Evolutionary conservation across 208 protist genomes (phyloP).

Genomic region (Leishmania mexicana): DNA sequence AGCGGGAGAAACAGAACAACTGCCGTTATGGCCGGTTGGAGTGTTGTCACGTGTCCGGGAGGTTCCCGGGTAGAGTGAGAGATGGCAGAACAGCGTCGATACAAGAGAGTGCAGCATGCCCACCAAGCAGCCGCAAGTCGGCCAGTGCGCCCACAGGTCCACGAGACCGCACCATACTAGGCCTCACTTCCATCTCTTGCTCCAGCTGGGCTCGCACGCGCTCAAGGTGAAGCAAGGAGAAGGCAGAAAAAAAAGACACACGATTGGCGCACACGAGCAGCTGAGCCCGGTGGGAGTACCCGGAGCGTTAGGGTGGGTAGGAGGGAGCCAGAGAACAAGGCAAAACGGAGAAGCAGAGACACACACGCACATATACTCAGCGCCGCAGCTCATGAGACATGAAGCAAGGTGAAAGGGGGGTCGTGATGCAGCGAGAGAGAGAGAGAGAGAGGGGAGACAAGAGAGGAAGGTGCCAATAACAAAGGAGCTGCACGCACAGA

Average conservation of each 20-base stretch:
- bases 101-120: background rate
- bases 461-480: background rate
- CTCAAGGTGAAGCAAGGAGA: background rate
- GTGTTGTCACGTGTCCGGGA: background rate
- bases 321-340: background rate
- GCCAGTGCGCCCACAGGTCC: background rate
- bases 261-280: background rate
- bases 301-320: background rate
- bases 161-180: background rate
- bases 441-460: background rate
- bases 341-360: background rate
- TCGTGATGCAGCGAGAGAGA: background rate
- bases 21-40: background rate
- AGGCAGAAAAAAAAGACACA: background rate
- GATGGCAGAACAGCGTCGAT: background rate
- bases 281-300: background rate
- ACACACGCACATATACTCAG: background rate
- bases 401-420: background rate
- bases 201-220: background rate
- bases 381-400: background rate
- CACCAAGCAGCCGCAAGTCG: too few relatives aligned
- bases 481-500: background rate
- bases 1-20: background rate
- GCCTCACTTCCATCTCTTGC: background rate
- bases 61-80: background rate